These are phyloP conservation scores for Aspergillus heteromorphus DNA, from an alignment of 495 filamentous ascomycete genomes.

Conservation along the genomic window DNA sequence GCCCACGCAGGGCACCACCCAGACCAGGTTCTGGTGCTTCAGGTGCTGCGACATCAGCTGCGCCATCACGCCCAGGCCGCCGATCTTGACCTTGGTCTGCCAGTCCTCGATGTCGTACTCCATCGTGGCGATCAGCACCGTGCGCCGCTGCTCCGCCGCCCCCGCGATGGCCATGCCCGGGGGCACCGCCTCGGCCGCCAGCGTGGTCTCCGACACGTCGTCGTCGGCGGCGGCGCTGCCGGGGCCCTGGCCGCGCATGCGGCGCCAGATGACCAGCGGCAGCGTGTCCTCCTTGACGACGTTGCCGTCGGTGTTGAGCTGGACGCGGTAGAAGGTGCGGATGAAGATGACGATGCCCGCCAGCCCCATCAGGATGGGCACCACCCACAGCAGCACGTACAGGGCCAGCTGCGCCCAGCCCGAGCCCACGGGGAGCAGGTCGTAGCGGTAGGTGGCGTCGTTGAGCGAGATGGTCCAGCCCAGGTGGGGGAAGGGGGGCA, in stretches of 20 bases:
- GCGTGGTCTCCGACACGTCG: conserved; percentile 27
- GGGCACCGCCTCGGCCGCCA: conserved; percentile 13
- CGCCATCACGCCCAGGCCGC: background rate
- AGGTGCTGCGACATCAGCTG: background rate
- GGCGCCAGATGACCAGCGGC: conserved; percentile 7
- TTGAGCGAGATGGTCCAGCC: conserved; percentile 40
- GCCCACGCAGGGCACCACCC: background rate
- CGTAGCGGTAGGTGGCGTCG: conserved; percentile 40
- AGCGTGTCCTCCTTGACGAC: conserved; percentile 10
- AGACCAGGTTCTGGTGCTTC: background rate
- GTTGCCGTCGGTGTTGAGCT: conserved; percentile 40
- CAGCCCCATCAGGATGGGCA: conserved; percentile 37
- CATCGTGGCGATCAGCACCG: background rate
- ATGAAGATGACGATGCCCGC: conserved; percentile 40
- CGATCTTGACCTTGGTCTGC: background rate
- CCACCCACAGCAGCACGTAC: conserved; percentile 38
- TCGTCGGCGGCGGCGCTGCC: background rate
- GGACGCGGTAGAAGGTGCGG: conserved; percentile 45
- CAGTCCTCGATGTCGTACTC: conserved; percentile 1
- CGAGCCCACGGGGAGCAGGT: conserved; percentile 37
- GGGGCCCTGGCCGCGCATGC: conserved; percentile 7
- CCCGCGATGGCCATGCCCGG: conserved; percentile 11
- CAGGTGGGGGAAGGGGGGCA: conserved; percentile 38
- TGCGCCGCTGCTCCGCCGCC: conserved; percentile 10
- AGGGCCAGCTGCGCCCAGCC: conserved; percentile 36